phyloP scores from a whole-genome alignment of 352 stramenopile genomes.

The Globisporangium megalacanthum region DNA sequence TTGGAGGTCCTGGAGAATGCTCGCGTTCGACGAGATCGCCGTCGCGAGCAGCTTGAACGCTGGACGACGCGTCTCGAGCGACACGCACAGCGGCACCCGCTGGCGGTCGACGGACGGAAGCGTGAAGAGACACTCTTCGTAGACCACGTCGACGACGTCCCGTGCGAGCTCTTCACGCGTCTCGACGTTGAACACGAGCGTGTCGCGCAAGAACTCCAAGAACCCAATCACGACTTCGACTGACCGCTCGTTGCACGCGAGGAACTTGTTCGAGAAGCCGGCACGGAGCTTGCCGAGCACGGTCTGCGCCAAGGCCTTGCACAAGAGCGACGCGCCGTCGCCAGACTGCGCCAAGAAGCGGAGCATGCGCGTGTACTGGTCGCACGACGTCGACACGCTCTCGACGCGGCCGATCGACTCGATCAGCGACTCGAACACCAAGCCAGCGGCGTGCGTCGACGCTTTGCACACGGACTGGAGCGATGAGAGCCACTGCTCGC shows the following conservation, averaged over 20 bases:
- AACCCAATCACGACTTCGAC: constrained; percentile 68
- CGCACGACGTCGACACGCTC: constrained; percentile 45
- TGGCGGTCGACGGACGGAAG: constrained; percentile 57
- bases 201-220: constrained; percentile 73
- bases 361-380: constrained; percentile 71
- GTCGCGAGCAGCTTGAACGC: constrained; percentile 80
- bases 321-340: constrained; percentile 40
- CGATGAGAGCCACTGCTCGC: constrained; percentile 81
- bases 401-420: constrained; percentile 62
- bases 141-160: constrained; percentile 76
- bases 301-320: constrained; percentile 41
- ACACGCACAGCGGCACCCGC: constrained; percentile 68
- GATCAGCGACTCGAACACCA: constrained; percentile 69
- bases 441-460: constrained; percentile 27
- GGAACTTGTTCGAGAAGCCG: constrained; percentile 77
- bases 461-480: constrained; percentile 67
- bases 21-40: constrained; percentile 61
- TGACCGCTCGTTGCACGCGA: constrained; percentile 64
- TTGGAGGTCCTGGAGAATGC: constrained; percentile 58
- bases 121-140: constrained; percentile 82
- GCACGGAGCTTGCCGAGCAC: constrained; percentile 56
- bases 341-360: constrained; percentile 56
- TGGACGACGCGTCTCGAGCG: constrained; percentile 66
- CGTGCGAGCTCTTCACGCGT: constrained; percentile 46
- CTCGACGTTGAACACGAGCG: constrained; percentile 46